These are phyloP conservation scores for Dillenia suffruticosa DNA, from an alignment of 164 flowering plant species.

Conservation along the genomic window DNA sequence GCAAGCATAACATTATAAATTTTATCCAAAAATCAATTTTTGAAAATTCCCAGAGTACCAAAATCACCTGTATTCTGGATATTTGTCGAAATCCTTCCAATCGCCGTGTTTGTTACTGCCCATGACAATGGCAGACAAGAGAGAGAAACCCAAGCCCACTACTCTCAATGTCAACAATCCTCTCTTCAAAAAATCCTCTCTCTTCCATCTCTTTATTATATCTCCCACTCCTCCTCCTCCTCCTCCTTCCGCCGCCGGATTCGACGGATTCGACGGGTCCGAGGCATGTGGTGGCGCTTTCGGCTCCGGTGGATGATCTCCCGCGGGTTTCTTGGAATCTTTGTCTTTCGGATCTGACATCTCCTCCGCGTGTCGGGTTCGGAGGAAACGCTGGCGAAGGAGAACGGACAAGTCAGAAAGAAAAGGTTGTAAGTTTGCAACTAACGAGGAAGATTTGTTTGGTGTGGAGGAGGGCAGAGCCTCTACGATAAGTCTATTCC, in stretches of 20 bases:
- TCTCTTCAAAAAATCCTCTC: slow-evolving; percentile 60
- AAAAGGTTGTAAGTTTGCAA: too few species aligned
- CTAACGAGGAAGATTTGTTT: too few species aligned
- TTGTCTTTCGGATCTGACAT: slow-evolving; percentile 21
- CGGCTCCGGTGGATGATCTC: not conserved
- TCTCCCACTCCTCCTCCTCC: slow-evolving; percentile 29
- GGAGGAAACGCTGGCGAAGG: too few species aligned
- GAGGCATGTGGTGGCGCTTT: slow-evolving; percentile 12
- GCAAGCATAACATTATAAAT: not conserved
- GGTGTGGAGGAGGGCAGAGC: too few species aligned
- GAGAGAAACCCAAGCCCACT: slow-evolving; percentile 47
- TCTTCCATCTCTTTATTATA: slow-evolving; percentile 59
- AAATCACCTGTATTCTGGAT: slow-evolving; percentile 71
- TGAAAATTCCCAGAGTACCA: not conserved
- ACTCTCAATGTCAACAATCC: slow-evolving; percentile 43
- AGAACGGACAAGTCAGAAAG: too few species aligned
- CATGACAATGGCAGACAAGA: slow-evolving; percentile 65
- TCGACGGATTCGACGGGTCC: slow-evolving; percentile 28
- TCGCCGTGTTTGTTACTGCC: slow-evolving; percentile 71
- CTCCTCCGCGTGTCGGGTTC: not conserved
- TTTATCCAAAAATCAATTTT: not conserved
- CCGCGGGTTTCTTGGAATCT: slow-evolving; percentile 3
- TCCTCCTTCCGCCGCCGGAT: slow-evolving; percentile 3
- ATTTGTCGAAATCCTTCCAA: slow-evolving; percentile 52
- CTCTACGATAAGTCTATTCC: too few species aligned